phyloP scores from a whole-genome alignment of 768 basidiomycete species.

The Hortiboletus flavorubellus region DNA sequence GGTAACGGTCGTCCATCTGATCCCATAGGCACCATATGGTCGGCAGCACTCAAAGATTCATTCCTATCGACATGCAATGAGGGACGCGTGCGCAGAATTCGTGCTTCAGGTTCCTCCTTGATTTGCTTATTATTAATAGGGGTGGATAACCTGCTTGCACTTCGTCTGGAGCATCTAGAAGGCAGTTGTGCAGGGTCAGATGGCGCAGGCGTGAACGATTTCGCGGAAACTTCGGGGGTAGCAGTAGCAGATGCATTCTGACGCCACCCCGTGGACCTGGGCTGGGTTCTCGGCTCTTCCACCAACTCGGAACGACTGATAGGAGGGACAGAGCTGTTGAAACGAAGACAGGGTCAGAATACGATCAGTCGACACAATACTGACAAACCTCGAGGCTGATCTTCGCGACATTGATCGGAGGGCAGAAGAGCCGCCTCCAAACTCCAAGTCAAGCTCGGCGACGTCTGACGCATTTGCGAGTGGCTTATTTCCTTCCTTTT shows the following conservation, averaged over 20 bases:
- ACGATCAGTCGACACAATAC: conserved; percentile 1
- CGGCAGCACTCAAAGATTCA: conserved; percentile 39
- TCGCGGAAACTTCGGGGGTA: conserved; percentile 46
- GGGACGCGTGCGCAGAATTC: conserved; percentile 50
- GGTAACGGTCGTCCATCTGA: conserved; percentile 67
- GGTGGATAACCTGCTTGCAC: conserved; percentile 31
- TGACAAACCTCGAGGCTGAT: conserved; percentile 28
- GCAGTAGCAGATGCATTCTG: conserved; percentile 44
- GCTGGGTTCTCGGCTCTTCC: conserved; percentile 33
- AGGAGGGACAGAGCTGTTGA: conserved; percentile 25
- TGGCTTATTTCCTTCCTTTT: conserved; percentile 45
- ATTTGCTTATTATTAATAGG: conserved; percentile 34
- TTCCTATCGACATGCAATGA: conserved; percentile 32
- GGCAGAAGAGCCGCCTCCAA: conserved; percentile 28
- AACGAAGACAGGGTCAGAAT: conserved; percentile 9
- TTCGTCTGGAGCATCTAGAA: conserved; percentile 29
- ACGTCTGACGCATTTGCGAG: conserved; percentile 46
- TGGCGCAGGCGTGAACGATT: conserved; percentile 37
- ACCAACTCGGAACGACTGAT: conserved; percentile 27
- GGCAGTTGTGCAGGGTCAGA: conserved; percentile 25
- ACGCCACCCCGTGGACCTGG: conserved; percentile 54
- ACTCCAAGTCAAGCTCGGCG: conserved; percentile 52
- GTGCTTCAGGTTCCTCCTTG: conserved; percentile 49
- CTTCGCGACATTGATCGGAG: conserved; percentile 23
- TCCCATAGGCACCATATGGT: conserved; percentile 48